phyloP scores from a whole-genome alignment of 306 rosid species.

The Medicago ruthenica region DNA sequence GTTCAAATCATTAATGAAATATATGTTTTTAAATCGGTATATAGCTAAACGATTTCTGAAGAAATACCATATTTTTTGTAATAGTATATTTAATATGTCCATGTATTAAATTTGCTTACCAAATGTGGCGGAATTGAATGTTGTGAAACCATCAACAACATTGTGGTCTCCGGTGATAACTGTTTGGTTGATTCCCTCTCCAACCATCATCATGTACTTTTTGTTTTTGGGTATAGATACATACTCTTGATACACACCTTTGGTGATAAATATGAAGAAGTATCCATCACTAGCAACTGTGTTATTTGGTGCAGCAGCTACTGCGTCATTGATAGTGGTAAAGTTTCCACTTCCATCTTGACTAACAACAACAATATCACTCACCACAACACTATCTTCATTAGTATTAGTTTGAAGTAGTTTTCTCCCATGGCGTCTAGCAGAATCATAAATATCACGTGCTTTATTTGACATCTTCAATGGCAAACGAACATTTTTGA shows the following conservation, averaged over 20 bases:
- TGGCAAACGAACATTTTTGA: constrained; percentile 60
- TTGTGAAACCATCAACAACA: constrained; percentile 76
- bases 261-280: constrained; percentile 58
- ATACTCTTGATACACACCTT: constrained; percentile 81
- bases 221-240: constrained; percentile 68
- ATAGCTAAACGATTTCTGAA: too few relatives aligned
- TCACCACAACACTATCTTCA: constrained; percentile 50
- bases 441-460: constrained; percentile 56
- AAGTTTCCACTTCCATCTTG: constrained; percentile 75
- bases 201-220: constrained; percentile 71
- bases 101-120: constrained; percentile 50
- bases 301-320: constrained; percentile 73
- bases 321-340: constrained; percentile 66
- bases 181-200: constrained; percentile 77
- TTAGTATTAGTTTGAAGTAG: constrained; percentile 27
- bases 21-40: too few relatives aligned
- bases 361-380: constrained; percentile 62
- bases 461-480: constrained; percentile 58
- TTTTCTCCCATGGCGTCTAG: constrained; percentile 56
- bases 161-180: constrained; percentile 69
- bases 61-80: too few relatives aligned
- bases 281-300: constrained; percentile 52
- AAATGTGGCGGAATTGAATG: constrained; percentile 79
- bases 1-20: too few relatives aligned
- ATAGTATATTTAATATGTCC: too few relatives aligned